These are phyloP conservation scores for Tarenaya hassleriana DNA, from an alignment of 345 rosid genomes.

Conservation along the genomic window DNA sequence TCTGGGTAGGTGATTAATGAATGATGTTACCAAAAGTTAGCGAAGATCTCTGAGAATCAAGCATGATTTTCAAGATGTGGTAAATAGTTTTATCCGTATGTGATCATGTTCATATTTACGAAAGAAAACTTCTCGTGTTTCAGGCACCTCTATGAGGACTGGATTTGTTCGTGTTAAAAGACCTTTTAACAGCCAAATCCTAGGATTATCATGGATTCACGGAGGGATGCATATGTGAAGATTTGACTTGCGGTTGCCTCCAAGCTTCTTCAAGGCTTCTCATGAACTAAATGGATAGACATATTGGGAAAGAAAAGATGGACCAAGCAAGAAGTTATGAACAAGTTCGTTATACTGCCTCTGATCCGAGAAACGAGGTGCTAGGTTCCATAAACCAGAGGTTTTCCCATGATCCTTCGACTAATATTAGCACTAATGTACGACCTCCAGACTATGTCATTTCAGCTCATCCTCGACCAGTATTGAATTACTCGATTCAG, in stretches of 20 bases:
- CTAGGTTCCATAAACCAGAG: constrained; percentile 24
- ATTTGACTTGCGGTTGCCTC: constrained; percentile 18
- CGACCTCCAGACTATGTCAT: constrained; percentile 32
- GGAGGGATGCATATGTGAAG: constrained; percentile 18
- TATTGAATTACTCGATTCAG: constrained; percentile 33
- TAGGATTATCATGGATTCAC: not conserved
- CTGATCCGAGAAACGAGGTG: constrained; percentile 28
- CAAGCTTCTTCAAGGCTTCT: constrained; percentile 15
- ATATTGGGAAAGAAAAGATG: constrained; percentile 23
- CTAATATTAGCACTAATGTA: constrained; percentile 17
- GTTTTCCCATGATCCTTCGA: constrained; percentile 26
- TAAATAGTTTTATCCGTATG: not conserved
- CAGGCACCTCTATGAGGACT: constrained; percentile 21
- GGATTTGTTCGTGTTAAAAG: constrained; percentile 19
- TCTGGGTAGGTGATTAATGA: too few species aligned
- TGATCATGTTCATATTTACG: not conserved
- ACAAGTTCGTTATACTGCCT: constrained; percentile 22
- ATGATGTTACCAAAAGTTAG: too few species aligned
- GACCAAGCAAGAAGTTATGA: constrained; percentile 31
- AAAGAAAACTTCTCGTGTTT: constrained; percentile 13
- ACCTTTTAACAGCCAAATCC: constrained; percentile 13
- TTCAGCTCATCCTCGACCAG: constrained; percentile 28
- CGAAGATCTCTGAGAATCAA: constrained; percentile 1
- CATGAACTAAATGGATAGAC: constrained; percentile 24
- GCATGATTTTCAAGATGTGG: not conserved